Evolutionary conservation across 129 eudicot species (phyloP).

Genomic region (Solidago caesia): DNA sequence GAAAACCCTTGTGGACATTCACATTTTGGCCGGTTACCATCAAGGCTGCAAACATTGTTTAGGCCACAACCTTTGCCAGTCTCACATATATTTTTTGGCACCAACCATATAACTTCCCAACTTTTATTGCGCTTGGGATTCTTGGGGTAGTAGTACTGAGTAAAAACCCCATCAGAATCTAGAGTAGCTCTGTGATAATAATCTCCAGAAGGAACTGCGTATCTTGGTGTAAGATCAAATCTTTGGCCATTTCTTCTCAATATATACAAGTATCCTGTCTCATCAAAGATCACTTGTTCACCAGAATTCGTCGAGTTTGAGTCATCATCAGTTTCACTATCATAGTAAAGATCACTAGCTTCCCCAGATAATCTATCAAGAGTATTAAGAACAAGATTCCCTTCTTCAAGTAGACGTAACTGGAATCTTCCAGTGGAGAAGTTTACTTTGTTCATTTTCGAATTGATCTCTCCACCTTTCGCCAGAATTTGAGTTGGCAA

Average conservation of each 20-base stretch:
- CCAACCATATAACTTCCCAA: constrained; percentile 27
- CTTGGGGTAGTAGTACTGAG: constrained; percentile 39
- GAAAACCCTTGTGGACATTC: neutral
- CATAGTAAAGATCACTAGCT: constrained; percentile 19
- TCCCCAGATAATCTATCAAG: constrained; percentile 1
- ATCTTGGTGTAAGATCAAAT: constrained; percentile 1
- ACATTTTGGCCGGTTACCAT: neutral
- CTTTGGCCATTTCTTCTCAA: constrained; percentile 29
- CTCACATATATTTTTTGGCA: constrained; percentile 41
- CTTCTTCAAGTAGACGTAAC: constrained; percentile 26
- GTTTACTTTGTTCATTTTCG: constrained; percentile 29
- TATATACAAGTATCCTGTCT: constrained; percentile 31
- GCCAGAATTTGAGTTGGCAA: constrained; percentile 24
- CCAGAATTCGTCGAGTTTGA: constrained; percentile 25
- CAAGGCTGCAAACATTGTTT: neutral
- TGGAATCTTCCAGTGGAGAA: constrained; percentile 46
- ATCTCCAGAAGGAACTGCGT: constrained; percentile 17
- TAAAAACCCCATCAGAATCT: constrained; percentile 46
- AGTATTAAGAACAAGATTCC: constrained; percentile 42
- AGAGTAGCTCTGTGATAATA: constrained; percentile 50
- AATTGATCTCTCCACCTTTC: constrained; percentile 5
- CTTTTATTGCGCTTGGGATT: neutral
- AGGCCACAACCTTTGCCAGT: neutral
- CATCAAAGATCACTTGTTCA: constrained; percentile 28
- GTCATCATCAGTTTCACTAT: constrained; percentile 18